phyloP scores from a whole-genome alignment of 305 asterid species.

The Plantago coronopus region DNA sequence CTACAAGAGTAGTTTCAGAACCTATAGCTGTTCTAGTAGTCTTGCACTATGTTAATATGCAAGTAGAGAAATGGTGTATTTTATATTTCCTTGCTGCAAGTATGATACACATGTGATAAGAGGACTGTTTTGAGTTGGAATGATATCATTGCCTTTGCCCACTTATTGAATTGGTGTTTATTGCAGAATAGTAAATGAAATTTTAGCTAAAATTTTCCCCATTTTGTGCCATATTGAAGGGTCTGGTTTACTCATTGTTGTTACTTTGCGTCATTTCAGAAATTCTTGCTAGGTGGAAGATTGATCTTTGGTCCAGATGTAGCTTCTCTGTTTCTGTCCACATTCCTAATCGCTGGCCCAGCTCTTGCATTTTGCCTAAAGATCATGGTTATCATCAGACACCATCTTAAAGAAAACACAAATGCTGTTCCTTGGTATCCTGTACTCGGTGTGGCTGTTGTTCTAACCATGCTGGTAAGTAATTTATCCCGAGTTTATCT shows the following conservation, averaged over 20 bases:
- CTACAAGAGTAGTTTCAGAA: too few species aligned
- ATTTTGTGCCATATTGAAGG: constrained; percentile 4
- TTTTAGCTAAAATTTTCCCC: neutral
- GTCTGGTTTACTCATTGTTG: constrained; percentile 16
- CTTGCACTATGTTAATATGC: too few species aligned
- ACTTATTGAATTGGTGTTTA: neutral
- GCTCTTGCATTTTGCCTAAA: constrained; percentile 58
- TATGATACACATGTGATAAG: too few species aligned
- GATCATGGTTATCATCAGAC: constrained; percentile 32
- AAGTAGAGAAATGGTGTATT: too few species aligned
- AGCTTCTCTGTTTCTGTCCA: constrained; percentile 56
- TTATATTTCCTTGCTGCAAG: too few species aligned
- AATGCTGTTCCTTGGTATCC: constrained; percentile 54
- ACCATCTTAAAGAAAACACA: constrained; percentile 33
- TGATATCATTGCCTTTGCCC: too few species aligned
- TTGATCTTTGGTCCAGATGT: constrained; percentile 82
- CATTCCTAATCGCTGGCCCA: constrained; percentile 54
- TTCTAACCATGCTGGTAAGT: constrained; percentile 63
- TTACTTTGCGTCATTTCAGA: constrained; percentile 43
- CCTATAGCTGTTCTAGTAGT: too few species aligned
- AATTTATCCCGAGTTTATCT: constrained; percentile 5
- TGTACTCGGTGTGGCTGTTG: constrained; percentile 42
- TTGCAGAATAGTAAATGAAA: neutral
- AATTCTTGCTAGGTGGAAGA: constrained; percentile 73
- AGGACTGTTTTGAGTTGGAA: too few species aligned